phyloP scores from a whole-genome alignment of 192 early-diverging fungal genomes.

The Haplosporangium gracile region DNA sequence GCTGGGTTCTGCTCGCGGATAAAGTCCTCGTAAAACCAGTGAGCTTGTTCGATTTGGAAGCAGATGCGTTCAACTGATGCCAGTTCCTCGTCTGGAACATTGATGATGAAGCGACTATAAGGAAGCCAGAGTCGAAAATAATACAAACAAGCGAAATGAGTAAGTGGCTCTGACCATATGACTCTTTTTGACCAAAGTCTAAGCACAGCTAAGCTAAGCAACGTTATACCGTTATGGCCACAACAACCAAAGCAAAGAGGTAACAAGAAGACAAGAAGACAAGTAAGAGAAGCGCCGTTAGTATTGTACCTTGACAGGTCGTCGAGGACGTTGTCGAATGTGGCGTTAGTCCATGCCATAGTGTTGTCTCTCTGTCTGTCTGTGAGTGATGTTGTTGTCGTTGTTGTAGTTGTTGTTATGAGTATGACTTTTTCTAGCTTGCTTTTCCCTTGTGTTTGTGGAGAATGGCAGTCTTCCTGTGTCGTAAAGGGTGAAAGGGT shows the following conservation, averaged over 20 bases:
- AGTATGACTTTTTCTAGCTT: not conserved
- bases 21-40: conserved; percentile 99
- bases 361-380: conserved; percentile 3
- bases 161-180: not conserved
- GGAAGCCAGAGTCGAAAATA: not conserved
- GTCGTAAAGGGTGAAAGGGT: not conserved
- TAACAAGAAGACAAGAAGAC: not conserved
- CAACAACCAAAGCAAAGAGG: too few species aligned
- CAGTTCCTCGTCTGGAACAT: conserved; percentile 96
- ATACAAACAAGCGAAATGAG: not conserved
- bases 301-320: conserved; percentile 84
- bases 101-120: conserved; percentile 95
- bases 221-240: too few species aligned
- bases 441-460: not conserved
- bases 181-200: not conserved
- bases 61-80: conserved; percentile 95
- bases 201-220: too few species aligned
- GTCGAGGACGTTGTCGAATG: conserved; percentile 88
- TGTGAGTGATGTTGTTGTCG: conserved; percentile 34
- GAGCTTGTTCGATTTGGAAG: conserved; percentile 99
- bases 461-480: not conserved
- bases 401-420: not conserved
- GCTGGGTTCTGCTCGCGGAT: conserved; percentile 86
- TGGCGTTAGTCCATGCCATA: conserved; percentile 71
- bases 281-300: not conserved